These are phyloP conservation scores for Passalora sequoiae DNA, from an alignment of 2,329 filamentous ascomycete genomes.

Conservation along the genomic window DNA sequence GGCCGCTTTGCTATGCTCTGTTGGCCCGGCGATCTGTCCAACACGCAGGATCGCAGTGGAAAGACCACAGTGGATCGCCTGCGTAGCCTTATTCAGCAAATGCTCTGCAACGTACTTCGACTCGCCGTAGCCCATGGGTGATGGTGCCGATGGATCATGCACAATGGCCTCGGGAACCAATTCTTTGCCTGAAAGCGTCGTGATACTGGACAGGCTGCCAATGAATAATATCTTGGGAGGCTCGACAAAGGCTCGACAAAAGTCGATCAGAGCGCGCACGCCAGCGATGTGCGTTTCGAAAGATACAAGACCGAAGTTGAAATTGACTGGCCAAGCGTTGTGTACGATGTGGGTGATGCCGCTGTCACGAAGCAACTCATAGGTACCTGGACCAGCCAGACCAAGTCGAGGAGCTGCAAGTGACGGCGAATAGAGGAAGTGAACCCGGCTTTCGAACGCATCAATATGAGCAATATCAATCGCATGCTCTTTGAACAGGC, in stretches of 20 bases:
- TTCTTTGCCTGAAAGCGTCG: background rate
- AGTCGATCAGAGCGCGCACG: conserved; percentile 18
- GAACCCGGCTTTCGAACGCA: background rate
- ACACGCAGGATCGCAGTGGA: conserved; percentile 5
- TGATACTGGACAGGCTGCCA: conserved; percentile 30
- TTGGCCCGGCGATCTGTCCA: background rate
- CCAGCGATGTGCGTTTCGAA: conserved; percentile 24
- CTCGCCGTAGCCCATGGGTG: conserved; percentile 32
- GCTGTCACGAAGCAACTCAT: background rate
- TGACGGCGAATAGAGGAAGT: background rate
- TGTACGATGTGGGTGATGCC: conserved; percentile 24
- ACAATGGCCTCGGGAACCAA: conserved; percentile 25
- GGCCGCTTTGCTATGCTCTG: conserved; percentile 31
- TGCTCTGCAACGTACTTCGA: conserved; percentile 31
- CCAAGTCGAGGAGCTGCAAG: background rate
- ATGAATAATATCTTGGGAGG: conserved; percentile 30
- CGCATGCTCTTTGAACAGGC: background rate
- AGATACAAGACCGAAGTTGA: conserved; percentile 27
- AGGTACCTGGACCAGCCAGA: background rate
- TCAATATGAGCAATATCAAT: background rate
- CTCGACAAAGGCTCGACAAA: conserved; percentile 1
- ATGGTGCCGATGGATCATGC: conserved; percentile 16
- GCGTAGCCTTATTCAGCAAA: conserved; percentile 26
- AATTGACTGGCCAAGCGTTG: conserved; percentile 33
- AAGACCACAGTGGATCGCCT: conserved; percentile 7